Evolutionary conservation across 805 yeast species (phyloP), one percentile per base, ranked within the genome.

Genomic region (Candida tammaniensis): DNA sequence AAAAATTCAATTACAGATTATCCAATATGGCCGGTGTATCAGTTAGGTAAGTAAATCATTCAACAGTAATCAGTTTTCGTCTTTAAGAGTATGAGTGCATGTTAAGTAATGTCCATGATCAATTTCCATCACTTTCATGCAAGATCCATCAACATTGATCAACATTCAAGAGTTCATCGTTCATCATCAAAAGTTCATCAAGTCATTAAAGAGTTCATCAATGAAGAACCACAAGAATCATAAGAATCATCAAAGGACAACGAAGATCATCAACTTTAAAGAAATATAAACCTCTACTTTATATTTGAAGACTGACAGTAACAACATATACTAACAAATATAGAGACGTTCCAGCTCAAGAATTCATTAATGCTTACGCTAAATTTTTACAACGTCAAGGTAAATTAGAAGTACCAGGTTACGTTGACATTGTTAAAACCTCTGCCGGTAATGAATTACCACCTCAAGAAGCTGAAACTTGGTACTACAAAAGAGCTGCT

Each of bases 341-440:
- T 57, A 88, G 96, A 85, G 98, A 93, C 97, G 98, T 93, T 76
- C 96, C 98, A 77, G 98, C 98, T 74, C 98, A 93, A 85, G 94
- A 86, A 56, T 93, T 93, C 80, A 91, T 93, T 76, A 88, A 87
- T 80, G 96, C 98, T 76, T 93, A 93, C 82, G 98, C 98, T 64
- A 86, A 86, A 70, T 93, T 93, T 86, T 86, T 93, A 76, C 98
- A 93, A 81, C 88, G 98, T 77, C 98, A 94, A 80, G 98, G 98
- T 82, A 89, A 88, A 76, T 83, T 93, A 69, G 98, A 91, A 72
- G 93, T 93, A 63, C 98, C 98, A 79, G 96, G 96, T 72, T 93
- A 89, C 85, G 98, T 93, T 71, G 98, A 93, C 80, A 74, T 91
- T 61, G 98, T 93, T 78, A 93, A 93, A 88, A 93, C 98, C 72